phyloP scores from a whole-genome alignment of 441 rosid genomes.

The Populus tomentosa region DNA sequence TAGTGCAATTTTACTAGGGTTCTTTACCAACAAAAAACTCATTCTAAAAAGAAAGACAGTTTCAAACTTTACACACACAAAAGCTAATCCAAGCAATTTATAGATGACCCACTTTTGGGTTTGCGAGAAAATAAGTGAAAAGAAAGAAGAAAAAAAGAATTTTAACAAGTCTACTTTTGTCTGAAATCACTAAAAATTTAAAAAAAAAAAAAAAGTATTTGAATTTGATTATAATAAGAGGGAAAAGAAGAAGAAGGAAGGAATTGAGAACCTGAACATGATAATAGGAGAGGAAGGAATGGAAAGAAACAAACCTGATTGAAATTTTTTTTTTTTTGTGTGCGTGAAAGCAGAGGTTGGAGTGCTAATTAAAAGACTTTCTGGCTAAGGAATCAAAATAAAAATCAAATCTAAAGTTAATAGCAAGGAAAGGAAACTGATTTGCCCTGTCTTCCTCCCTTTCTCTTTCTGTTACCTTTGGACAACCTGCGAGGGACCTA shows the following conservation, averaged over 20 bases:
- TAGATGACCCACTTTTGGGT: not conserved
- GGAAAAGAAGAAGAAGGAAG: not conserved
- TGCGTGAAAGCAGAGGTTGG: not conserved
- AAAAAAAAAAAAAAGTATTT: not conserved
- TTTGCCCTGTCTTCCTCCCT: not conserved
- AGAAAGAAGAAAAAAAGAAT: not conserved
- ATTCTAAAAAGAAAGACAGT: not conserved
- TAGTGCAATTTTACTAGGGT: not conserved
- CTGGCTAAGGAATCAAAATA: not conserved
- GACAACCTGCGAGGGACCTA: not conserved
- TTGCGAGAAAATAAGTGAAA: not conserved
- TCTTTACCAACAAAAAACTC: not conserved
- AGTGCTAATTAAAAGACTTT: not conserved
- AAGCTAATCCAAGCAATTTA: not conserved
- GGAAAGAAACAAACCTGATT: constrained; percentile 4
- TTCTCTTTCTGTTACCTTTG: not conserved
- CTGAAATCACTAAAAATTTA: not conserved
- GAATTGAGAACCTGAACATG: constrained; percentile 15
- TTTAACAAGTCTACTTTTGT: not conserved
- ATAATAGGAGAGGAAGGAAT: not conserved
- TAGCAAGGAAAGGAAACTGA: not conserved
- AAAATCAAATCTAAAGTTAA: not conserved
- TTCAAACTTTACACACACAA: not conserved
- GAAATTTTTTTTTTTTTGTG: not conserved
- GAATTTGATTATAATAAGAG: not conserved